Base-by-base conservation (phyloP, 768 basidiomycete species). In the Amanita inopinata region DNA sequence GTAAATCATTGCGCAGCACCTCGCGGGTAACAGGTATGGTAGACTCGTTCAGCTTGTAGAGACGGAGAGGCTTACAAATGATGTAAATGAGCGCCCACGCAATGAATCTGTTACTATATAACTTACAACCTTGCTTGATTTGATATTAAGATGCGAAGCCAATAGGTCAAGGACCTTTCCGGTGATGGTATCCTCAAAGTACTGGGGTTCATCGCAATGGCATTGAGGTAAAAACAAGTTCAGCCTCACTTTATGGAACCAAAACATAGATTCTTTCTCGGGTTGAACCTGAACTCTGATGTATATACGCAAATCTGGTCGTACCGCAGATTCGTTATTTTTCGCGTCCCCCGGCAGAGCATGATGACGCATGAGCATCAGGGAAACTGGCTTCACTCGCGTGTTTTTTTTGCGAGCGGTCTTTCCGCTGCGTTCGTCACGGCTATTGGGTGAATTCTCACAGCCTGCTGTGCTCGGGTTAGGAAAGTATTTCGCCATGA, bases 291-390 rank as follows among this genome's bases (percentile, higher is more conserved):
- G 48, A 4, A 78, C 71, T 28, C 62, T 73, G 24, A 86, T 51
- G 55, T 83, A 73, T 31, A 83, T 49, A 17, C 84, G 72, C 45
- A 83, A 68, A 17, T 74, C 70, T 33, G 74, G 52, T 10, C 76
- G 61, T 1, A 76, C 57, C 11, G 62, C 59, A 8, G 66, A 62
- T 1, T 59, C 40, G 39, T 62, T 71, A 53, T 81, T 77, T 51
- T 70, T 76, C 14, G 73, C 66, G 51, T 88, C 78, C 5, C 65
- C 75, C 2, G 84, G 74, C 31, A 63, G 51, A 8, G 88, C 88
- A 28, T 65, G 69, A 54, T 83, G 84, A 41, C 79, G 76, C 70
- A 90, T 72, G 54, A 77, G 84, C 72, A 89, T 83, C 4, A 80
- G 54, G 52, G 79, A 74, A 12, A 87, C 54, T 51, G 74, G 76